phyloP scores from a whole-genome alignment of 345 rosid species.

The Rhizophora mangle region DNA sequence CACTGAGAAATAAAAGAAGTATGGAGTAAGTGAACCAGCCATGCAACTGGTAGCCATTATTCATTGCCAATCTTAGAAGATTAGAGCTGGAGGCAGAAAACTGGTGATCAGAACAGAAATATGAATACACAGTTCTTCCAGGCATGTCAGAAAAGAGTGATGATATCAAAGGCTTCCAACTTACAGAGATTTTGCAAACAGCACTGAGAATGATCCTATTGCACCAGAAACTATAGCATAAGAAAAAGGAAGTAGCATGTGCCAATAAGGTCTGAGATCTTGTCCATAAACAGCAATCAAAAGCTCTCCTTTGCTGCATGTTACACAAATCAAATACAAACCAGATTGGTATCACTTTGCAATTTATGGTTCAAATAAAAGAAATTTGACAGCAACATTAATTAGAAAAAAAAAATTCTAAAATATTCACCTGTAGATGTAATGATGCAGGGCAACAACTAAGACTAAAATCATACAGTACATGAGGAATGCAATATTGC shows the following conservation, averaged over 20 bases:
- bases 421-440: conserved; percentile 59
- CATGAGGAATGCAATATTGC: conserved; percentile 73
- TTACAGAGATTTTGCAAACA: conserved; percentile 98
- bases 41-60: conserved; percentile 75
- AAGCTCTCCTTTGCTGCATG: conserved; percentile 86
- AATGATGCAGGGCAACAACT: conserved; percentile 68
- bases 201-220: conserved; percentile 92
- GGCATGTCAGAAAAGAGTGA: conserved; percentile 4
- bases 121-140: conserved; percentile 11
- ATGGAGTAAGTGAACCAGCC: conserved; percentile 96
- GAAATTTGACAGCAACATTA: not conserved
- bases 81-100: conserved; percentile 61
- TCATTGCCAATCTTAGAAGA: conserved; percentile 88
- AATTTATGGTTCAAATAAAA: not conserved
- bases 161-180: conserved; percentile 27
- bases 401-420: not conserved
- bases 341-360: not conserved
- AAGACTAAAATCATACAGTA: conserved; percentile 76
- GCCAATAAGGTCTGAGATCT: conserved; percentile 79
- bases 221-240: conserved; percentile 98
- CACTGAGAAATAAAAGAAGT: conserved; percentile 90
- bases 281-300: conserved; percentile 58
- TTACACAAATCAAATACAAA: conserved; percentile 6
- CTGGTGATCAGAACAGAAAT: conserved; percentile 15
- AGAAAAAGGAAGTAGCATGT: conserved; percentile 83